These are phyloP conservation scores for Chloris gayana DNA, from an alignment of 176 grass and related monocot genomes.

Conservation along the genomic window DNA sequence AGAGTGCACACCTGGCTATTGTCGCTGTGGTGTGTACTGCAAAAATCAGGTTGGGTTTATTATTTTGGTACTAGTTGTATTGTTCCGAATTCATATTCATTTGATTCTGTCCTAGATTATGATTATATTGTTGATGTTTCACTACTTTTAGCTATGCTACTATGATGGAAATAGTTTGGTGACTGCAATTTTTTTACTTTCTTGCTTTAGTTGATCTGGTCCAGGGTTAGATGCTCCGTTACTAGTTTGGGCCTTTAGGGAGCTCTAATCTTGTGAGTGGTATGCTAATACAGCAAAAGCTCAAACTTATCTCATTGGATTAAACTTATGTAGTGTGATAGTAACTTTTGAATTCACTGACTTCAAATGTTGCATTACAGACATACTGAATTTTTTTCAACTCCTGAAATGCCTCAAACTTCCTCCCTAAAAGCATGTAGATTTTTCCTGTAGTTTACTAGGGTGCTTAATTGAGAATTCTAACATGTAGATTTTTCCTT, in stretches of 20 bases:
- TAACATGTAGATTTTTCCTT: background rate
- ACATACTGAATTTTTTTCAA: background rate
- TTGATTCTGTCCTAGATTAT: background rate
- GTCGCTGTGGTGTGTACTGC: slow-evolving; percentile 76
- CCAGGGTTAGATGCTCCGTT: background rate
- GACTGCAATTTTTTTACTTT: background rate
- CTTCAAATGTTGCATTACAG: background rate
- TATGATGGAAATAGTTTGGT: background rate
- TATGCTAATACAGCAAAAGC: background rate
- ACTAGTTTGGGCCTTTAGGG: background rate
- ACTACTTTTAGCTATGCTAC: background rate
- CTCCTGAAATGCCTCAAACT: background rate
- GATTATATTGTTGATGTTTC: background rate
- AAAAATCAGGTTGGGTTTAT: slow-evolving; percentile 79
- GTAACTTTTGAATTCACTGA: background rate
- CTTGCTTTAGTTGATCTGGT: background rate
- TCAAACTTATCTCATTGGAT: background rate
- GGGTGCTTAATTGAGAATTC: background rate
- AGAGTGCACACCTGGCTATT: slow-evolving; percentile 95
- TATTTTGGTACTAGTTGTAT: background rate
- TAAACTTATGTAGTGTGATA: slow-evolving; percentile 5
- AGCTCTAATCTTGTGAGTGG: background rate
- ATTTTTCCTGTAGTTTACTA: too few relatives aligned
- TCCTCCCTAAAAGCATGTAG: background rate
- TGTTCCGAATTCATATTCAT: background rate